Evolutionary conservation across 2,329 filamentous ascomycete species (phyloP).

Genomic region (Macrophomina pseudophaseolina): DNA sequence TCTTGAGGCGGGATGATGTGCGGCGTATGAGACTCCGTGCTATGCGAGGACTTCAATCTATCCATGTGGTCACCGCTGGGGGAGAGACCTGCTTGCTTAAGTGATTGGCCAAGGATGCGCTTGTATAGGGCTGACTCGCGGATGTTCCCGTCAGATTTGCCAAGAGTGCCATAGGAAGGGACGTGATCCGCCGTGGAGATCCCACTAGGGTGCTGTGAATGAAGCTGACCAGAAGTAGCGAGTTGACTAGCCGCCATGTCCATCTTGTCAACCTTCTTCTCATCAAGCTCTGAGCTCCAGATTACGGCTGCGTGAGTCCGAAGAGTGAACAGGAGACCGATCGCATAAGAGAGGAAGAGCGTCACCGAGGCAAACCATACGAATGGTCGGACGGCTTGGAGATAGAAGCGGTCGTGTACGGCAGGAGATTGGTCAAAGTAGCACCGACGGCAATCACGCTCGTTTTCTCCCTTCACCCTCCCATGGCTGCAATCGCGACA

Average conservation of each 20-base stretch:
- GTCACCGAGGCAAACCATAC: constrained; percentile 85
- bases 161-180: constrained; percentile 33
- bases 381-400: constrained; percentile 89
- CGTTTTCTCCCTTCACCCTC: constrained; percentile 52
- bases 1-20: constrained; percentile 45
- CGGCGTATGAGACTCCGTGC: constrained; percentile 36
- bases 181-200: constrained; percentile 26
- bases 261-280: constrained; percentile 50
- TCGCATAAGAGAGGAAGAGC: constrained; percentile 90
- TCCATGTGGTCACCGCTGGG: constrained; percentile 33
- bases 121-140: constrained; percentile 90
- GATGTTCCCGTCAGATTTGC: constrained; percentile 61
- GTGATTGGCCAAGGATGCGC: constrained; percentile 86
- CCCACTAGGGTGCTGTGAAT: constrained; percentile 25
- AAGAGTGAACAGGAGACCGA: constrained; percentile 93
- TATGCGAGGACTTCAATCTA: constrained; percentile 10
- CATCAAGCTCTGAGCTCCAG: constrained; percentile 78
- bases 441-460: constrained; percentile 84
- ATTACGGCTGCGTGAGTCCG: constrained; percentile 96
- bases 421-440: constrained; percentile 90
- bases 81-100: constrained; percentile 78
- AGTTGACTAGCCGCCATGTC: constrained; percentile 46
- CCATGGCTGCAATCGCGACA: constrained; percentile 68
- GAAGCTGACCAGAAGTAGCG: constrained; percentile 37
- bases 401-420: constrained; percentile 84